phyloP scores from a whole-genome alignment of 2,329 filamentous ascomycete species.

The Monilinia laxa region DNA sequence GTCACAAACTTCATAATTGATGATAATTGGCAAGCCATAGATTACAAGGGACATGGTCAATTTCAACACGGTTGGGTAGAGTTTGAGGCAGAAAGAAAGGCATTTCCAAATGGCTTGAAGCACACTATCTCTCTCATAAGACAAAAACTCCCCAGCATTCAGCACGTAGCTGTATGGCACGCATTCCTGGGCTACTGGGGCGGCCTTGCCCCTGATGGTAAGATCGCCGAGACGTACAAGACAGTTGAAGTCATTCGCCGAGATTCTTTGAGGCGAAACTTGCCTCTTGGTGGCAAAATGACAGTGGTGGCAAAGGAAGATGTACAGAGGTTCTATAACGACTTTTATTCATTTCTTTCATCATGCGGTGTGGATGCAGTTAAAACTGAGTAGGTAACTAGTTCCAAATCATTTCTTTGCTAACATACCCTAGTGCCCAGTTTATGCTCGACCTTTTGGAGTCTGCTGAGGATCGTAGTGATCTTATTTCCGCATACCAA shows the following conservation, averaged over 20 bases:
- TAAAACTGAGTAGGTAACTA: conserved; percentile 68
- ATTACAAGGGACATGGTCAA: conserved; percentile 50
- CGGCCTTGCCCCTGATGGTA: conserved; percentile 72
- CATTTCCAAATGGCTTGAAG: conserved; percentile 79
- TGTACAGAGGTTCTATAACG: conserved; percentile 74
- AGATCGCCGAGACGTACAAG: conserved; percentile 75
- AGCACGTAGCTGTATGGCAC: conserved; percentile 93
- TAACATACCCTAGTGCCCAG: conserved; percentile 54
- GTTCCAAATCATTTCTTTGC: background rate
- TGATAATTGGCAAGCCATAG: conserved; percentile 90
- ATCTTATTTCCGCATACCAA: conserved; percentile 73
- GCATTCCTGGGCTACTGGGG: conserved; percentile 88
- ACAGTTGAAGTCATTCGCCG: conserved; percentile 60
- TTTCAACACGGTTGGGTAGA: conserved; percentile 68
- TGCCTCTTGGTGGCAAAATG: conserved; percentile 62
- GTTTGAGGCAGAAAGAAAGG: conserved; percentile 79
- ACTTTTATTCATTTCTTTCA: conserved; percentile 84
- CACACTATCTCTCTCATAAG: conserved; percentile 69
- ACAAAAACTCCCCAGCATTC: conserved; percentile 66
- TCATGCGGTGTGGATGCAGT: conserved; percentile 77
- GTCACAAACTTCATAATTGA: conserved; percentile 90
- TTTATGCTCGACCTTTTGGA: conserved; percentile 80
- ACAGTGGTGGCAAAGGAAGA: conserved; percentile 73
- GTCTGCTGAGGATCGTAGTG: conserved; percentile 66
- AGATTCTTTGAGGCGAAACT: conserved; percentile 47